Base-by-base conservation (phyloP, 257 asterid species). In the Misopates orontium region DNA sequence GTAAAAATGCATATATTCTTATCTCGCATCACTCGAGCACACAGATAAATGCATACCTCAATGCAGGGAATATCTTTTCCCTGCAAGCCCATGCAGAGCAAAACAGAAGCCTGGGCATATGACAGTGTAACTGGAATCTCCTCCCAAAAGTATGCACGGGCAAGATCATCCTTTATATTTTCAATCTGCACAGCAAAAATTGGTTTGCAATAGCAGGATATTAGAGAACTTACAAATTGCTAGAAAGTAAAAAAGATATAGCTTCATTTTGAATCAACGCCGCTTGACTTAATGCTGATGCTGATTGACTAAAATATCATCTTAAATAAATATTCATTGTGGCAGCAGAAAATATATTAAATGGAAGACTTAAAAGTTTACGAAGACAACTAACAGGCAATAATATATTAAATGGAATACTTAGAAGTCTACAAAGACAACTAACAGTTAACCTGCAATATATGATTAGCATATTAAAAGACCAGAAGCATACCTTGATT, bases 51-150 rank as follows among this genome's bases (percentile, higher is more conserved):
- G 49, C 76, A 68, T 79, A 91, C 97, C 96, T 88, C 91, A 58
- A 90, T 79, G 57, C 41, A 62, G 58, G 85, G 53, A 47, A 88
- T 54, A 56, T 82, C 87, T 75, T 90, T 87, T 62, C 81, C 79
- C 82, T 90, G 99, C 87, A 94, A 73, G 50, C 96, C 97, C 56
- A 79, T 75, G 84, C 93, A 88, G 66, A 94, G 96, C 81, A 94
- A 77, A 67, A 94, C 84, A 59, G 99, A 94, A 69, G 96, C 91
- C 72, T 90, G 95, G 49, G 79, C 78, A 82, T 78, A 79, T 15
- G 97, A 88, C 13, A 88, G 45, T n/a, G 90, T 53, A 73, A 86
- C 92, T 24, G 96, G 97, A 73, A 94, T 80, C 82, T 84, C 84
- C 79, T 77, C 95, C 83, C 78, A 71, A 76, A 90, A 90, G 79